These are phyloP conservation scores for Filobasidium uniguttulatum DNA, from an alignment of 1,284 basidiomycete genomes.

Conservation along the genomic window DNA sequence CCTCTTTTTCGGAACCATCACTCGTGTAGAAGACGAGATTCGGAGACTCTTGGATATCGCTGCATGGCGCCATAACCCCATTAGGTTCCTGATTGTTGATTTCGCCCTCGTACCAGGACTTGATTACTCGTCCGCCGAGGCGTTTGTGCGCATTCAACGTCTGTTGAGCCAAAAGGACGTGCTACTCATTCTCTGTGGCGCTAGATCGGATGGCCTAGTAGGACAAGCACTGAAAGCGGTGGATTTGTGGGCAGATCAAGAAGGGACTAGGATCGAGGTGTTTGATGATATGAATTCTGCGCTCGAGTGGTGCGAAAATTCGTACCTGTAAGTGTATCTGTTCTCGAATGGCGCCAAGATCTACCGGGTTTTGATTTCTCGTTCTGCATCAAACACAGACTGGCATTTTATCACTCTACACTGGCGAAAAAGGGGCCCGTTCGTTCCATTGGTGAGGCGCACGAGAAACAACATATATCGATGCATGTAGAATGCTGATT, in stretches of 20 bases:
- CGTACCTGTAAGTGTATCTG: constrained; percentile 48
- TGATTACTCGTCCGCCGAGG: constrained; percentile 90
- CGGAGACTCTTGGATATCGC: constrained; percentile 57
- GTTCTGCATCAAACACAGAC: too few relatives aligned
- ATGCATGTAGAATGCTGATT: constrained; percentile 8
- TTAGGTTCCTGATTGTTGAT: constrained; percentile 80
- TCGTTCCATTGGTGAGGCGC: constrained; percentile 21
- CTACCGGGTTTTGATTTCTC: background rate
- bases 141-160: constrained; percentile 81
- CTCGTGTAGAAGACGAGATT: constrained; percentile 59
- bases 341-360: background rate
- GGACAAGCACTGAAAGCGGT: constrained; percentile 59
- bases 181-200: constrained; percentile 78
- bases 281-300: constrained; percentile 79
- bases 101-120: constrained; percentile 74
- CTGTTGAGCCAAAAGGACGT: constrained; percentile 63
- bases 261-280: constrained; percentile 58
- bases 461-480: too few relatives aligned
- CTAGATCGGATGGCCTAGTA: constrained; percentile 48
- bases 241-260: constrained; percentile 53
- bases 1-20: constrained; percentile 91
- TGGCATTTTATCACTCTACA: constrained; percentile 31
- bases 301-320: constrained; percentile 89
- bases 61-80: constrained; percentile 62
- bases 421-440: constrained; percentile 13